A percentile compares a stretch with the other conserved stretches of the same genome.
phyloP scores from a whole-genome alignment of 2,329 filamentous ascomycete species.

The Aureobasidium sp. region DNA sequence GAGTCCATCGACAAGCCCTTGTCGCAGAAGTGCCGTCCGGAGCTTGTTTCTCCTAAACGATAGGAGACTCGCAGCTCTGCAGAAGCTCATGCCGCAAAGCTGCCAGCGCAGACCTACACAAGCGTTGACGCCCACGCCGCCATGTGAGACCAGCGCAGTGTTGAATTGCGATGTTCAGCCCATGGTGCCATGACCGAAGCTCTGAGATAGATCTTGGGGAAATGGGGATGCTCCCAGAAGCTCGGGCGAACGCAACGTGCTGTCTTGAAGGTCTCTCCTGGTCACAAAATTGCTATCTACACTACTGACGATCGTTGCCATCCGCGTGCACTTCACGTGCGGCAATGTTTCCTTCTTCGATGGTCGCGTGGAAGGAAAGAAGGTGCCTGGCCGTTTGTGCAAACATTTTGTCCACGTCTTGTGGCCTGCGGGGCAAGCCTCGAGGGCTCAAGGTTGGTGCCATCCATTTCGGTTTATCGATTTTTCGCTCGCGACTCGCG shows the following conservation, averaged over 20 bases:
- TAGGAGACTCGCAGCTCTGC: not conserved
- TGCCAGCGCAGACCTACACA: conserved; percentile 6
- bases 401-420: not conserved
- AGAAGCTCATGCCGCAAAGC: not conserved
- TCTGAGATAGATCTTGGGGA: not conserved
- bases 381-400: not conserved
- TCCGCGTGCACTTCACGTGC: not conserved
- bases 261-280: not conserved
- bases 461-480: conserved; percentile 3
- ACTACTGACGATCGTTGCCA: not conserved
- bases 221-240: conserved; percentile 2
- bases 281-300: not conserved
- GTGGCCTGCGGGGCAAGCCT: conserved; percentile 7
- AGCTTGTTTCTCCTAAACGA: not conserved
- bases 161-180: conserved; percentile 11
- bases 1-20: not conserved
- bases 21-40: not conserved
- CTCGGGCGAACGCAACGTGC: not conserved
- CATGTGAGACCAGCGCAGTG: not conserved
- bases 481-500: not conserved
- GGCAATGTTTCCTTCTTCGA: not conserved
- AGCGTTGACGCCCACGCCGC: not conserved
- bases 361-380: conserved; percentile 2
- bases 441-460: not conserved
- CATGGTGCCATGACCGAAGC: not conserved